phyloP scores from a whole-genome alignment of 495 filamentous ascomycete genomes.

The Aspergillus baeticus region DNA sequence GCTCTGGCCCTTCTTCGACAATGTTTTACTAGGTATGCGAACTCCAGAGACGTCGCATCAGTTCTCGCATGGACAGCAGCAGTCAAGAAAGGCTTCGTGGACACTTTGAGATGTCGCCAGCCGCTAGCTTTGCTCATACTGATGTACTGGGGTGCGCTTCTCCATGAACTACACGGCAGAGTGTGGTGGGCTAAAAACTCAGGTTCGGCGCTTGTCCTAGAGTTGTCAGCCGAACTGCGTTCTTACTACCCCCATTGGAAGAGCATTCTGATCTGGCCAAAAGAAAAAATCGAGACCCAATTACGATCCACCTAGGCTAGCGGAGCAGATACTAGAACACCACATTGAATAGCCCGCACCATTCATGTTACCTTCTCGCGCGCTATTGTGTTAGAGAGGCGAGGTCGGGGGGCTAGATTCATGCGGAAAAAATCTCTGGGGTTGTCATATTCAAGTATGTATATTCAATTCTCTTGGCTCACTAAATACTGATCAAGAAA shows the following conservation, averaged over 20 bases:
- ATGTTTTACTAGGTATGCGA: constrained; percentile 26
- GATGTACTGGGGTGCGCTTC: constrained; percentile 39
- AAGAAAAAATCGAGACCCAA: constrained; percentile 31
- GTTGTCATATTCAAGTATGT: background rate
- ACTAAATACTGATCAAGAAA: background rate
- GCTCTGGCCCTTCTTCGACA: constrained; percentile 29
- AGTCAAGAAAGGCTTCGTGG: constrained; percentile 36
- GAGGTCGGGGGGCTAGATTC: no score
- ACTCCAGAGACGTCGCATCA: constrained; percentile 25
- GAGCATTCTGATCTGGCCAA: constrained; percentile 31
- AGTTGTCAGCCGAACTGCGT: constrained; percentile 23
- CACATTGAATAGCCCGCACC: background rate
- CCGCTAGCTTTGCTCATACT: constrained; percentile 35
- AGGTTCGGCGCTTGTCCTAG: constrained; percentile 31
- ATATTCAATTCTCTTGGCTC: background rate
- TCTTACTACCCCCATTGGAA: constrained; percentile 24
- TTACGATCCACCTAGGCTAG: background rate
- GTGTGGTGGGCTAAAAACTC: constrained; percentile 41
- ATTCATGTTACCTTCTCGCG: background rate
- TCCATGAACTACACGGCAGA: constrained; percentile 33
- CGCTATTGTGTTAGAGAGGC: background rate
- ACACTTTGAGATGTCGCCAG: constrained; percentile 28
- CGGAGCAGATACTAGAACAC: background rate
- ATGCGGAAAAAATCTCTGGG: no score
- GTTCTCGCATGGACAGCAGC: constrained; percentile 37